Evolutionary conservation across 2,329 filamentous ascomycete genomes (phyloP).

Genomic region (Xylaria sp.): DNA sequence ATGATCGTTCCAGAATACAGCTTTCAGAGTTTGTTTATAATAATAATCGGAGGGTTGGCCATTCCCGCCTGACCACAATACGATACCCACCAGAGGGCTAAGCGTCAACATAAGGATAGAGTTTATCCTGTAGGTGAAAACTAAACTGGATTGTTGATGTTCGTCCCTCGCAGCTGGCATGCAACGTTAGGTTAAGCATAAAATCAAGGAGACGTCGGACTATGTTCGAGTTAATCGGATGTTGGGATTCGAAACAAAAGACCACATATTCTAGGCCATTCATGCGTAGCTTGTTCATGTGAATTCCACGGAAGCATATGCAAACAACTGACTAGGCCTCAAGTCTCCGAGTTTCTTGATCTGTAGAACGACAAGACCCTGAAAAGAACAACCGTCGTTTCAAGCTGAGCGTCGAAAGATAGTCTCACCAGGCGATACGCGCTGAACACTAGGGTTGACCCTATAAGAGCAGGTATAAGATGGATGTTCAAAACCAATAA

Average conservation of each 20-base stretch:
- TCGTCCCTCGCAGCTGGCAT: no score
- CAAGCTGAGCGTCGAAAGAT: neutral
- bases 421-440: neutral
- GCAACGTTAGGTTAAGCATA: neutral
- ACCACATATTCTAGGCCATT: constrained; percentile 1
- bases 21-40: neutral
- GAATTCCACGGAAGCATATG: constrained; percentile 12
- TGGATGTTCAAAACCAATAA: neutral
- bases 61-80: no score
- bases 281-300: constrained; percentile 8
- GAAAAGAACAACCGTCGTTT: neutral
- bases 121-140: no score
- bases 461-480: constrained; percentile 6
- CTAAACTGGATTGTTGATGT: no score
- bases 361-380: neutral
- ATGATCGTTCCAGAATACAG: neutral
- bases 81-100: no score
- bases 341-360: neutral
- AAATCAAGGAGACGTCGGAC: neutral
- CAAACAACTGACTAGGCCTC: constrained; percentile 1
- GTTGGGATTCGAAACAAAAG: neutral
- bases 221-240: neutral
- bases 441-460: neutral
- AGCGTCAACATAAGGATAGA: no score
- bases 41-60: no score